phyloP scores from a whole-genome alignment of 108 stramenopile species.

The Stephanodiscus minutulus region DNA sequence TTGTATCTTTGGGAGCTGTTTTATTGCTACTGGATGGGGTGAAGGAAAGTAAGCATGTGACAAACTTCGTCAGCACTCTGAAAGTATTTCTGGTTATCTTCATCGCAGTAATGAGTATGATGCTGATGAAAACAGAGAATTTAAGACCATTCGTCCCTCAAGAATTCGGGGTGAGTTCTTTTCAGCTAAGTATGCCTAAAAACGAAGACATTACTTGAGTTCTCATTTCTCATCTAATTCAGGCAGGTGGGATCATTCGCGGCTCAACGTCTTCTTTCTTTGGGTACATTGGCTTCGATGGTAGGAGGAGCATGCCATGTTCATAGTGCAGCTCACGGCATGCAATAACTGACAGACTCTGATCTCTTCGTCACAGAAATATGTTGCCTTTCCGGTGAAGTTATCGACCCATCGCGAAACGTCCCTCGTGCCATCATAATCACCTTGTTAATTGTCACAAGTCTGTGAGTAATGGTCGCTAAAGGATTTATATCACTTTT shows the following conservation, averaged over 20 bases:
- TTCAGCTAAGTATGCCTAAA: background rate
- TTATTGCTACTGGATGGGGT: slow-evolving; percentile 71
- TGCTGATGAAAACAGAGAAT: slow-evolving; percentile 40
- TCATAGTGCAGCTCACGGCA: slow-evolving; percentile 18
- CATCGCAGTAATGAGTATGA: slow-evolving; percentile 54
- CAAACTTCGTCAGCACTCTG: slow-evolving; percentile 64
- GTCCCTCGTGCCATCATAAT: slow-evolving; percentile 68
- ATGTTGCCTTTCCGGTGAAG: slow-evolving; percentile 69
- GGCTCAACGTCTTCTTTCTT: slow-evolving; percentile 74
- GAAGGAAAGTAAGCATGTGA: slow-evolving; percentile 64
- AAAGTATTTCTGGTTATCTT: slow-evolving; percentile 74
- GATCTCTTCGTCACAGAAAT: slow-evolving; percentile 60
- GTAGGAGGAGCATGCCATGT: background rate
- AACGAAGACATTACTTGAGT: background rate
- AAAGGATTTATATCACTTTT: background rate
- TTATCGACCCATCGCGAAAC: slow-evolving; percentile 59
- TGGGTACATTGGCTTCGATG: slow-evolving; percentile 78
- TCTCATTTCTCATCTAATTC: too few relatives aligned
- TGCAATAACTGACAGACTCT: slow-evolving; percentile 32
- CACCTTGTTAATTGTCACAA: slow-evolving; percentile 58
- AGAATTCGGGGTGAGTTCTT: slow-evolving; percentile 54
- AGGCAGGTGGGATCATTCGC: slow-evolving; percentile 52
- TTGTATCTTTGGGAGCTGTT: slow-evolving; percentile 59
- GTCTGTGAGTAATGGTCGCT: slow-evolving; percentile 20
- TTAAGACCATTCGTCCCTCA: slow-evolving; percentile 47